Evolutionary conservation across 345 rosid genomes (phyloP).

Genomic region (Aurinia saxatilis): DNA sequence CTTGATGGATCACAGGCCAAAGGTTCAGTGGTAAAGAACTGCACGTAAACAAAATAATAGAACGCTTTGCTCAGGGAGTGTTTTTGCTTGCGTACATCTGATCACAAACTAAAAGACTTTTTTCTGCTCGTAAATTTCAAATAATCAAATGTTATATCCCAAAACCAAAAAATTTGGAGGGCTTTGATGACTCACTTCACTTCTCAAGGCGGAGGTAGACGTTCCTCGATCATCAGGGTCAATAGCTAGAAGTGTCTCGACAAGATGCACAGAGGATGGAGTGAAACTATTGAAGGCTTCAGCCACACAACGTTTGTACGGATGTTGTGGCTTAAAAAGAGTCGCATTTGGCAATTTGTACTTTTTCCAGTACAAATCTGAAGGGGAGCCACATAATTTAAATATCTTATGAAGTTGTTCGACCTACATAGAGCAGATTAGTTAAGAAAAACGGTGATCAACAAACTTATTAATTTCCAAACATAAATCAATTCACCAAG

Average conservation of each 20-base stretch:
- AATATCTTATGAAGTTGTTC: constrained; percentile 93
- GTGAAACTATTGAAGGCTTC: constrained; percentile 72
- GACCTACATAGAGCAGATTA: constrained; percentile 41
- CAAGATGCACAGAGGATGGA: constrained; percentile 47
- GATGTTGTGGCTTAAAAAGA: constrained; percentile 70
- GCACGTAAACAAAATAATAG: constrained; percentile 24
- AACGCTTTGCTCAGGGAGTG: background rate
- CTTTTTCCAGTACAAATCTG: constrained; percentile 85
- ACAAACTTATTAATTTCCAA: background rate
- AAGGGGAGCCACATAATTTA: constrained; percentile 85
- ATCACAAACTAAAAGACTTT: background rate
- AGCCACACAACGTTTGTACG: constrained; percentile 60
- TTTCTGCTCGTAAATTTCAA: no score
- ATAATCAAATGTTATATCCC: background rate
- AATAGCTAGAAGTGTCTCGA: constrained; percentile 65
- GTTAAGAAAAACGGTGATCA: background rate
- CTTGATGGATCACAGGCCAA: constrained; percentile 75
- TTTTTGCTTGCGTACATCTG: constrained; percentile 1
- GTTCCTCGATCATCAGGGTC: constrained; percentile 83
- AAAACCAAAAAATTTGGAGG: background rate
- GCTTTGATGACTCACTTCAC: constrained; percentile 49
- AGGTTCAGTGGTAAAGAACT: constrained; percentile 85
- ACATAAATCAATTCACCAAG: constrained; percentile 2
- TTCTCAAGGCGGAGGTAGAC: constrained; percentile 54
- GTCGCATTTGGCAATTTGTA: constrained; percentile 77